Conservation (phyloP, 2,329 filamentous ascomycete genomes). For the Phaeosphaeria sp. region DNA sequence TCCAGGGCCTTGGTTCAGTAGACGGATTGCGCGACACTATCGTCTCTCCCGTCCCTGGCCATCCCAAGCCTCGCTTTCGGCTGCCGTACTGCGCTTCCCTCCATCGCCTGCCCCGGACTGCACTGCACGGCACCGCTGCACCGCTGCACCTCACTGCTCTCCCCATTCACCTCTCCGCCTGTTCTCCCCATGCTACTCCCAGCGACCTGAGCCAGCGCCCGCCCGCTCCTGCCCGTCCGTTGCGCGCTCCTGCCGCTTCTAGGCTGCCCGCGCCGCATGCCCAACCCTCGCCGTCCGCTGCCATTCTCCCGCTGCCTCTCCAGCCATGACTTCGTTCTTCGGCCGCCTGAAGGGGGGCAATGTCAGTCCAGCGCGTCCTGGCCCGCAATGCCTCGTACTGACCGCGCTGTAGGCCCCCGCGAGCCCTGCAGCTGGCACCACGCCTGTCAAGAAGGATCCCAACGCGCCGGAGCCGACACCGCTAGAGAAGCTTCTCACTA, state of each 20-base stretch:
- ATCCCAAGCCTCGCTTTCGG: constrained; percentile 11
- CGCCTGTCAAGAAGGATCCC: constrained; percentile 65
- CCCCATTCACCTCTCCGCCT: constrained; percentile 3
- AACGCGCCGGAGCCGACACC: constrained; percentile 64
- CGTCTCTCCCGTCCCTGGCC: constrained; percentile 9
- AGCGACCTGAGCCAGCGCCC: background rate
- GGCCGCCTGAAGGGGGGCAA: constrained; percentile 59
- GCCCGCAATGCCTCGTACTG: constrained; percentile 30
- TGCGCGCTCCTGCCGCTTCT: constrained; percentile 14
- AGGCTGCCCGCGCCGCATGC: constrained; percentile 20
- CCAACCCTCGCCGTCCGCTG: constrained; percentile 10
- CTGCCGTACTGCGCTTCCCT: background rate
- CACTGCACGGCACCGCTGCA: constrained; percentile 10
- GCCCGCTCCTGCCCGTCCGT: constrained; percentile 1
- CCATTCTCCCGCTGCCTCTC: constrained; percentile 17
- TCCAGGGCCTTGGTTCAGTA: constrained; percentile 9
- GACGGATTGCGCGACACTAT: constrained; percentile 7
- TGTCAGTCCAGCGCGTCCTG: constrained; percentile 43
- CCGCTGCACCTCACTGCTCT: constrained; percentile 11
- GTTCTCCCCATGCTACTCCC: constrained; percentile 13
- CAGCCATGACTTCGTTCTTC: constrained; percentile 61
- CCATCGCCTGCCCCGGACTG: background rate
- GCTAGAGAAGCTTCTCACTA: constrained; percentile 79
- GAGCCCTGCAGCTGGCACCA: constrained; percentile 53
- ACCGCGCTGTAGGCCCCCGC: constrained; percentile 52